phyloP scores from a whole-genome alignment of 2,329 filamentous ascomycete genomes.

The Clonostachys sp. region DNA sequence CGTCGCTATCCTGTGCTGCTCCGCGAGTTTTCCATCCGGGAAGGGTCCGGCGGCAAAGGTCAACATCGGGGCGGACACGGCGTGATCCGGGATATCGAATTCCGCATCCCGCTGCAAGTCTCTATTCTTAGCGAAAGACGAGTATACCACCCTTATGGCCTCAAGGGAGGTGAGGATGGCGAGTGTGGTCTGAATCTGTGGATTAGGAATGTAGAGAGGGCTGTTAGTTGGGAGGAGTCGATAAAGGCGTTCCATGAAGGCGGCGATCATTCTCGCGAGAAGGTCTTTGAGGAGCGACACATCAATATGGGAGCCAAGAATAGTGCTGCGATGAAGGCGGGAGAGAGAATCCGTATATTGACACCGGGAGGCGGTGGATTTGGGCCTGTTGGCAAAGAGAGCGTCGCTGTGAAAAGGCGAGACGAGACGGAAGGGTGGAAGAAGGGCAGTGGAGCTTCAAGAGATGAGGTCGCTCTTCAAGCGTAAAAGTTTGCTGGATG shows the following conservation, averaged over 20 bases:
- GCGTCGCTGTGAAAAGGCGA: conserved; percentile 35
- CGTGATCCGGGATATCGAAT: conserved; percentile 74
- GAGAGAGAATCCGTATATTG: conserved; percentile 72
- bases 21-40: conserved; percentile 62
- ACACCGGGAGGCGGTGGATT: conserved; percentile 80
- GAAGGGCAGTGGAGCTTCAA: conserved; percentile 50
- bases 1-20: conserved; percentile 66
- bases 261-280: conserved; percentile 11
- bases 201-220: conserved; percentile 67
- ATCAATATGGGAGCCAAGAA: conserved; percentile 80
- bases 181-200: conserved; percentile 80
- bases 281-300: conserved; percentile 51
- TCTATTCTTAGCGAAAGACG: conserved; percentile 73
- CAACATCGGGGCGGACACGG: conserved; percentile 69
- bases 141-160: conserved; percentile 63
- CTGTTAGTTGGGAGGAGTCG: conserved; percentile 37
- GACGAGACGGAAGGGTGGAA: conserved; percentile 54
- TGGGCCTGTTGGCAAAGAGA: conserved; percentile 57
- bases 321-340: conserved; percentile 69
- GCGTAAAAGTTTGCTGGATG: conserved; percentile 21
- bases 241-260: conserved; percentile 29
- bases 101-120: conserved; percentile 70
- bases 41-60: conserved; percentile 60
- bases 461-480: conserved; percentile 57
- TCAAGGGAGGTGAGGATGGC: conserved; percentile 78